These are phyloP conservation scores for Podospora pseudocomata DNA, from an alignment of 495 filamentous ascomycete genomes.

Conservation along the genomic window DNA sequence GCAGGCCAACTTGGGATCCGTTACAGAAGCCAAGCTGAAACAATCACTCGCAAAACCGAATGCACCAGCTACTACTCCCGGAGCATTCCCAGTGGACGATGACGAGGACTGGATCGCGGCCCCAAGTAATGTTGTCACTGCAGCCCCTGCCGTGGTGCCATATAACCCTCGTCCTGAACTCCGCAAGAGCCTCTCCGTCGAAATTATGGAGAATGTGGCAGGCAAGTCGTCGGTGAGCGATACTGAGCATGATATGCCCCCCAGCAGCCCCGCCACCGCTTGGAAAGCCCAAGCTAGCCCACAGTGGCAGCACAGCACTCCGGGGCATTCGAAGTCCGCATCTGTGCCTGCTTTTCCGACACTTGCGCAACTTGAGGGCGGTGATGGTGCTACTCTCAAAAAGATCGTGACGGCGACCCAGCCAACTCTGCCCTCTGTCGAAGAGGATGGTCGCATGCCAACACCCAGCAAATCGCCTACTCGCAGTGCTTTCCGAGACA, in stretches of 20 bases:
- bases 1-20: slow-evolving; percentile 49
- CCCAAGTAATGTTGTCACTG: slow-evolving; percentile 34
- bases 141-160: slow-evolving; percentile 25
- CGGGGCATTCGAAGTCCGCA: slow-evolving; percentile 50
- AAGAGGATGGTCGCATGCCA: slow-evolving; percentile 48
- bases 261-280: slow-evolving; percentile 41
- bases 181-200: slow-evolving; percentile 54
- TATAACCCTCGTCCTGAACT: slow-evolving; percentile 43
- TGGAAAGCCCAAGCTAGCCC: slow-evolving; percentile 34
- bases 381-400: slow-evolving; percentile 43
- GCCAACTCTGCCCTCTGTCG: slow-evolving; percentile 43
- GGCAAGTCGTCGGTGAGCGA: slow-evolving; percentile 42
- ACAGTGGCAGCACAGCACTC: slow-evolving; percentile 31
- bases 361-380: slow-evolving; percentile 32
- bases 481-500: slow-evolving; percentile 60
- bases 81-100: slow-evolving; percentile 58
- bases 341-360: slow-evolving; percentile 55
- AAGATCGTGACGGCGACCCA: slow-evolving; percentile 65
- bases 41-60: slow-evolving; percentile 33
- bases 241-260: slow-evolving; percentile 41
- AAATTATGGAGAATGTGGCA: slow-evolving; percentile 56
- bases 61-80: slow-evolving; percentile 37
- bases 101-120: slow-evolving; percentile 86
- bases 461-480: slow-evolving; percentile 70
- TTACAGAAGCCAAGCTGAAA: slow-evolving; percentile 38